These are phyloP conservation scores for Coleophoma eucalyptorum DNA, from an alignment of 2,329 filamentous ascomycete species.

Conservation along the genomic window DNA sequence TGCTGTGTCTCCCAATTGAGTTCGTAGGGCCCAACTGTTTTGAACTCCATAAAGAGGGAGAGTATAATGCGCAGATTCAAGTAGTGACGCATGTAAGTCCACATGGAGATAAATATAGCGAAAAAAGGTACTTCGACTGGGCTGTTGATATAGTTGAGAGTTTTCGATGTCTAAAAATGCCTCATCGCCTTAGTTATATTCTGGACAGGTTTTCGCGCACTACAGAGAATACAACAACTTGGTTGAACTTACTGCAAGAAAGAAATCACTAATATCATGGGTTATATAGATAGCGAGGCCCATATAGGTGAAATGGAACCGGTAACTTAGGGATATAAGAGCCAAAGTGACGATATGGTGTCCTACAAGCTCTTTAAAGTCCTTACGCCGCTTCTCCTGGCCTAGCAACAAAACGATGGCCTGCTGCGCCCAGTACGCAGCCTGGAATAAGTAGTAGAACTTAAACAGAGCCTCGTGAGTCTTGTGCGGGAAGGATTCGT, in stretches of 20 bases:
- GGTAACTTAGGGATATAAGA: conserved; percentile 82
- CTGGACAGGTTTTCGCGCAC: conserved; percentile 44
- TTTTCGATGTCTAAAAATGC: conserved; percentile 70
- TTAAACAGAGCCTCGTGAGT: conserved; percentile 81
- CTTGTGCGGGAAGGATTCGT: conserved; percentile 80
- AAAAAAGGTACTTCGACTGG: conserved; percentile 83
- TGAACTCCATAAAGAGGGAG: conserved; percentile 72
- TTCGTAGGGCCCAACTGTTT: conserved; percentile 69
- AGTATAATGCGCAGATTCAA: conserved; percentile 75
- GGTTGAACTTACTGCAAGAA: conserved; percentile 69
- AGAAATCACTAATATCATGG: conserved; percentile 93
- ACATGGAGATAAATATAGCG: conserved; percentile 73
- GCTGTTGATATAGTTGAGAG: conserved; percentile 84
- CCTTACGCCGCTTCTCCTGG: conserved; percentile 90
- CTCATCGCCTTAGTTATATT: conserved; percentile 3
- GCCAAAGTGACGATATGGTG: conserved; percentile 88
- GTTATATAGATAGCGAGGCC: conserved; percentile 91
- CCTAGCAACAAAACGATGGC: conserved; percentile 81
- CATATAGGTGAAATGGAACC: conserved; percentile 96
- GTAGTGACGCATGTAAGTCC: conserved; percentile 89
- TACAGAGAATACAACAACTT: conserved; percentile 69
- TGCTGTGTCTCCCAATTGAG: conserved; percentile 73
- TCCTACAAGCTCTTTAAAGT: conserved; percentile 88
- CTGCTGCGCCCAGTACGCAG: conserved; percentile 94
- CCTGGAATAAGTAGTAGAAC: conserved; percentile 93